These are phyloP conservation scores for Microdochium paspali DNA, from an alignment of 2,329 filamentous ascomycete species.

Conservation along the genomic window DNA sequence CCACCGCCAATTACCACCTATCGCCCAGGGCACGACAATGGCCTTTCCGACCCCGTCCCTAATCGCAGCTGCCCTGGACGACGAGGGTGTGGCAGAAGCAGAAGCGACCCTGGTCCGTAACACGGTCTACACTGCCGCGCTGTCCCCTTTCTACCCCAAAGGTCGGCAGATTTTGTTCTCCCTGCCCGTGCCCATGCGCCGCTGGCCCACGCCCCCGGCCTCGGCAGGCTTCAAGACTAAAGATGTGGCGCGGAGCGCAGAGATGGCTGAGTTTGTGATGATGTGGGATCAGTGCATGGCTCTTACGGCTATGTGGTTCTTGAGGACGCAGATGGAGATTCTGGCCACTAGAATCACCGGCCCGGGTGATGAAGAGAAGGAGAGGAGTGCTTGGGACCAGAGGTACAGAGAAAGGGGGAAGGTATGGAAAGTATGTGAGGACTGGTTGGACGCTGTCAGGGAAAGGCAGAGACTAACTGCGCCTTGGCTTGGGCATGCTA, in stretches of 20 bases:
- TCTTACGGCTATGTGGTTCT: not conserved
- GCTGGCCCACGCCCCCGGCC: no score
- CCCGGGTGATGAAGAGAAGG: no score
- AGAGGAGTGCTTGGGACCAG: no score
- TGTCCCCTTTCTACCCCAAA: not conserved
- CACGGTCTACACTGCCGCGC: not conserved
- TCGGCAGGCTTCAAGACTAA: no score
- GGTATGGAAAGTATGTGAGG: no score
- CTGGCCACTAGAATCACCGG: not conserved
- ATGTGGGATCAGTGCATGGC: not conserved
- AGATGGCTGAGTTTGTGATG: not conserved
- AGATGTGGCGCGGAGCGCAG: no score
- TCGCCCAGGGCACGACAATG: no score
- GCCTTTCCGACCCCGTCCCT: not conserved
- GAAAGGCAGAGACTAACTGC: no score
- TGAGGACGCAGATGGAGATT: not conserved
- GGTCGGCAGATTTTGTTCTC: not conserved
- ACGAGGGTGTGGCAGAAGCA: not conserved
- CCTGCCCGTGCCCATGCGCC: not conserved
- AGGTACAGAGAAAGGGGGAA: no score
- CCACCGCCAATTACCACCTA: no score
- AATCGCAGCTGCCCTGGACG: not conserved
- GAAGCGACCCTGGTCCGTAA: not conserved
- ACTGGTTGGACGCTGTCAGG: no score
- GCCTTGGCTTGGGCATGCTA: no score